Conservation (phyloP, 306 rosid species). For the Urtica urens region DNA sequence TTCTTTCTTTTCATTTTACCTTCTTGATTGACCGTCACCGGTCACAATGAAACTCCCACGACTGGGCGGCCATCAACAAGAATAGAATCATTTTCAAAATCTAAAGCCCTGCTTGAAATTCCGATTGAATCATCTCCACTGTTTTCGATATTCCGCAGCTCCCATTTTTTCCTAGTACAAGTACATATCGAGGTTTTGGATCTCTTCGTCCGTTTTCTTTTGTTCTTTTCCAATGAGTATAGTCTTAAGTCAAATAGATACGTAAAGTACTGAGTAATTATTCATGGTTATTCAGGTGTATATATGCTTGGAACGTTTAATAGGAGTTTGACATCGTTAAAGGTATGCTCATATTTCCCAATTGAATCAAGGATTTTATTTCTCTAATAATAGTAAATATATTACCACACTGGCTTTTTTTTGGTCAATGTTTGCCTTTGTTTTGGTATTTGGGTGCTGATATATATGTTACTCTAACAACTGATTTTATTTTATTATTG, state of each 20-base stretch:
- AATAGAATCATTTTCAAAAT: neutral
- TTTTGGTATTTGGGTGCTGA: neutral
- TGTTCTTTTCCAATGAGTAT: neutral
- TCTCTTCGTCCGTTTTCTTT: neutral
- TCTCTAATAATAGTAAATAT: no score
- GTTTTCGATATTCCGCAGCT: conserved; percentile 17
- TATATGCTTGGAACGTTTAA: conserved; percentile 8
- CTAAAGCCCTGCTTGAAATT: conserved; percentile 23
- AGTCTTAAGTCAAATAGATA: neutral
- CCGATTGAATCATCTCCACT: neutral
- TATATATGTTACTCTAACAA: neutral
- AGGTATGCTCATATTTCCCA: neutral
- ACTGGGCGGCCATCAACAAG: conserved; percentile 1
- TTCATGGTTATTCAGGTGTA: neutral
- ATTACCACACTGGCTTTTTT: conserved; percentile 2
- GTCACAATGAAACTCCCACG: conserved; percentile 18
- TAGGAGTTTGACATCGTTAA: neutral
- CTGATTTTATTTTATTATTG: conserved; percentile 1
- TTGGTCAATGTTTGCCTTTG: conserved; percentile 1
- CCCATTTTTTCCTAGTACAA: conserved; percentile 4
- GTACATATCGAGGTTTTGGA: neutral
- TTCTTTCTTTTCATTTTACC: conserved; percentile 17
- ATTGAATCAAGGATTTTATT: no score
- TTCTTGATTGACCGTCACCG: conserved; percentile 41
- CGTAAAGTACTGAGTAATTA: neutral